phyloP scores from a whole-genome alignment of 2,329 filamentous ascomycete species.

The Lachnellula subtilissima region DNA sequence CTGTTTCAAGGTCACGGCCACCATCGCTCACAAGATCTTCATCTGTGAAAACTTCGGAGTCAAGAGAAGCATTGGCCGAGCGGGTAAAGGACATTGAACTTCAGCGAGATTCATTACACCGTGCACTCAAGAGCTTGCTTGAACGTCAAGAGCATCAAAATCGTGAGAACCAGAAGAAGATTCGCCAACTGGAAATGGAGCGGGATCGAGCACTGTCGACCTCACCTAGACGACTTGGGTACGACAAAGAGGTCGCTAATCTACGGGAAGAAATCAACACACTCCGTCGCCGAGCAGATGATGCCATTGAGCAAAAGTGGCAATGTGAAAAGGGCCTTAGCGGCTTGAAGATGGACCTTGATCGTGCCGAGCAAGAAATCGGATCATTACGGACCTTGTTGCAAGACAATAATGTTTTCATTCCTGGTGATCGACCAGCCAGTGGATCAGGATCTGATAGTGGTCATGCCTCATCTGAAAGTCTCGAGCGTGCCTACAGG shows the following conservation, averaged over 20 bases:
- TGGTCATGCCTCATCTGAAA: slow-evolving; percentile 59
- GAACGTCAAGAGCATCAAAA: slow-evolving; percentile 82
- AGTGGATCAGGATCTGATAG: slow-evolving; percentile 34
- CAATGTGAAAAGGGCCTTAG: slow-evolving; percentile 86
- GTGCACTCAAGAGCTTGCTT: slow-evolving; percentile 77
- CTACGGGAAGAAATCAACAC: slow-evolving; percentile 80
- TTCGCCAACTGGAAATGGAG: slow-evolving; percentile 71
- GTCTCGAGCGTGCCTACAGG: slow-evolving; percentile 68
- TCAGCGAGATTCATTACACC: slow-evolving; percentile 88
- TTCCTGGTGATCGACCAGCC: slow-evolving; percentile 54
- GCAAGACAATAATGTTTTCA: slow-evolving; percentile 74
- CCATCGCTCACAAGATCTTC: slow-evolving; percentile 53
- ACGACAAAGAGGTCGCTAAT: slow-evolving; percentile 74
- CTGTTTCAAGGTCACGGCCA: slow-evolving; percentile 34
- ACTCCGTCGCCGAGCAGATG: slow-evolving; percentile 81
- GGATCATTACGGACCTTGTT: slow-evolving; percentile 73
- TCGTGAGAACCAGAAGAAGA: slow-evolving; percentile 76
- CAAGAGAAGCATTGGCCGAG: slow-evolving; percentile 67
- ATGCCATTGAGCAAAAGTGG: slow-evolving; percentile 93
- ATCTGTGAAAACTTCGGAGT: slow-evolving; percentile 41
- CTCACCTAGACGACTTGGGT: slow-evolving; percentile 70
- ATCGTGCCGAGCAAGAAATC: slow-evolving; percentile 91
- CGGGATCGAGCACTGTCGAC: slow-evolving; percentile 66
- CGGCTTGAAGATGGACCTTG: slow-evolving; percentile 92
- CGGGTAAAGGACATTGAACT: slow-evolving; percentile 88